These are phyloP conservation scores for Kregervanrija pseudodelftensis DNA, from an alignment of 805 yeast species.

Conservation along the genomic window DNA sequence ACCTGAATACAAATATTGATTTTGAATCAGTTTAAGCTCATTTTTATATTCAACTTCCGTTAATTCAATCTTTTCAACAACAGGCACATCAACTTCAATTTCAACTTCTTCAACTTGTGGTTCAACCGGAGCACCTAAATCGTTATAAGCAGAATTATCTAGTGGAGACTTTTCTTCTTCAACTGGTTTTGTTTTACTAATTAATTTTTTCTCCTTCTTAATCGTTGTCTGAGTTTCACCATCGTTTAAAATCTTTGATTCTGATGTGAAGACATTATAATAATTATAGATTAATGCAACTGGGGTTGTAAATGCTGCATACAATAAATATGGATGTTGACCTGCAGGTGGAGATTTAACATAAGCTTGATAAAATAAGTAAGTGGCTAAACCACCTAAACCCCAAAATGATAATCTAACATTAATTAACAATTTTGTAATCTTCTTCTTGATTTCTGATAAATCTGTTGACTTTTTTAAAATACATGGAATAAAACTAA, in stretches of 20 bases:
- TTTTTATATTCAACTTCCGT: conserved; percentile 29
- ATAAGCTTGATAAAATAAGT: conserved; percentile 49
- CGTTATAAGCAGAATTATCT: conserved; percentile 39
- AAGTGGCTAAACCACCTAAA: conserved; percentile 43
- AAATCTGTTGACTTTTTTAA: conserved; percentile 6
- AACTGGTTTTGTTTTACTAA: conserved; percentile 14
- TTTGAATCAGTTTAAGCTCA: conserved; percentile 28
- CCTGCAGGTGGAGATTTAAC: conserved; percentile 45
- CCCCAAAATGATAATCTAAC: conserved; percentile 22
- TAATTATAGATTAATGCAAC: conserved; percentile 29
- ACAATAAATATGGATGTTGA: conserved; percentile 69
- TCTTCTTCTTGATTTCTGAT: conserved; percentile 9
- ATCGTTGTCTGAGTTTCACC: conserved; percentile 7
- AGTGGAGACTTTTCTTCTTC: conserved; percentile 33
- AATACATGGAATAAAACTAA: conserved; percentile 16
- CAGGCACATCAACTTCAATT: conserved; percentile 30
- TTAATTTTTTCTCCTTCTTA: conserved; percentile 17
- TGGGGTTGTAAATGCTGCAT: conserved; percentile 52
- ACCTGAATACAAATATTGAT: conserved; percentile 35
- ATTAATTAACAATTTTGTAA: conserved; percentile 10
- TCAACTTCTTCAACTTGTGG: conserved; percentile 22
- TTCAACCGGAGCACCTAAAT: conserved; percentile 27
- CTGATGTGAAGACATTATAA: conserved; percentile 20
- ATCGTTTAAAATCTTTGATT: conserved; percentile 20
- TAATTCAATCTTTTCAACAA: conserved; percentile 26